These are phyloP conservation scores for Teratosphaeriaceae sp. DNA, from an alignment of 2,329 filamentous ascomycete genomes.

Conservation along the genomic window DNA sequence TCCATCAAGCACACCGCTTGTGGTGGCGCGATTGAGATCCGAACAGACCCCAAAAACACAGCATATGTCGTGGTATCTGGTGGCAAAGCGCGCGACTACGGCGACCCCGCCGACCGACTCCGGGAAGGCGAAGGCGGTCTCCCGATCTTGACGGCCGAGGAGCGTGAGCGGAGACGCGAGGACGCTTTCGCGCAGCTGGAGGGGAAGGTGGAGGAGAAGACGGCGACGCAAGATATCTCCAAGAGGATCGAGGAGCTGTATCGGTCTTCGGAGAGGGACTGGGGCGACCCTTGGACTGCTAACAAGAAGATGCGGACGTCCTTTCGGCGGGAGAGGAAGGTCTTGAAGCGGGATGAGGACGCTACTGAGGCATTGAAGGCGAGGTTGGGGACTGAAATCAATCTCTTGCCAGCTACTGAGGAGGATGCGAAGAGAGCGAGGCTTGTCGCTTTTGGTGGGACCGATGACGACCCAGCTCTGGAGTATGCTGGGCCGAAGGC, in stretches of 20 bases:
- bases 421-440: slow-evolving; percentile 64
- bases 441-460: slow-evolving; percentile 64
- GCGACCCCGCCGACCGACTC: slow-evolving; percentile 48
- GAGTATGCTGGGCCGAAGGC: slow-evolving; percentile 4
- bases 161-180: slow-evolving; percentile 49
- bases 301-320: slow-evolving; percentile 62
- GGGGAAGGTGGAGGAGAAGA: slow-evolving; percentile 64
- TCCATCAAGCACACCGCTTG: slow-evolving; percentile 76
- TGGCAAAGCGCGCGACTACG: slow-evolving; percentile 64
- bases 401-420: slow-evolving; percentile 65
- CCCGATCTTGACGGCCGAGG: slow-evolving; percentile 45
- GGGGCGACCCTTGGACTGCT: slow-evolving; percentile 75
- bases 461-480: slow-evolving; percentile 21
- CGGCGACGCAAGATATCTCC: slow-evolving; percentile 46
- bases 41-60: slow-evolving; percentile 81
- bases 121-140: slow-evolving; percentile 37
- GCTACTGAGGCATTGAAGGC: slow-evolving; percentile 60
- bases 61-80: slow-evolving; percentile 77
- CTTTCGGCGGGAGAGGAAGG: slow-evolving; percentile 57
- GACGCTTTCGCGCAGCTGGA: slow-evolving; percentile 72
- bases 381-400: slow-evolving; percentile 68
- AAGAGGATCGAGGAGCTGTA: slow-evolving; percentile 64
- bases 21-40: slow-evolving; percentile 76
- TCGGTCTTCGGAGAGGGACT: slow-evolving; percentile 55
- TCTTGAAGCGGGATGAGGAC: slow-evolving; percentile 55